Evolutionary conservation across 2,329 filamentous ascomycete genomes (phyloP).

Genomic region (Fusarium miscanthi): DNA sequence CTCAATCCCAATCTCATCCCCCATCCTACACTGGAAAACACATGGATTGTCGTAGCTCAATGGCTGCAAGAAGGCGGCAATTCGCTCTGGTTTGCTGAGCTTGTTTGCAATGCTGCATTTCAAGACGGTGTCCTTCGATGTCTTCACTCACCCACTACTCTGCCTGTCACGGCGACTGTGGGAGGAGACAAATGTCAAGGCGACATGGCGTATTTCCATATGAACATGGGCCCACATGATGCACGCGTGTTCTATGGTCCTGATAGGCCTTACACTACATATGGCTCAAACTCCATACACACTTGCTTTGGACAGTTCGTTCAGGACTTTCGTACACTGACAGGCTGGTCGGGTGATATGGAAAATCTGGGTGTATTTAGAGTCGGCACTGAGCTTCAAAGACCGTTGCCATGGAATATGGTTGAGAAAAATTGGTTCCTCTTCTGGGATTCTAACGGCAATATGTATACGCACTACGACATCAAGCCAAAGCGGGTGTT

Average conservation of each 20-base stretch:
- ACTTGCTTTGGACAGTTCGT: constrained; percentile 69
- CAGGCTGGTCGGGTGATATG: constrained; percentile 55
- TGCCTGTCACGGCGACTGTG: constrained; percentile 60
- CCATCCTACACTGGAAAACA: constrained; percentile 59
- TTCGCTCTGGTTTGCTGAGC: constrained; percentile 54
- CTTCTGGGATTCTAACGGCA: constrained; percentile 64
- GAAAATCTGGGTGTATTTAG: constrained; percentile 51
- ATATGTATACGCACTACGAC: constrained; percentile 65
- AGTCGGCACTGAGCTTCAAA: constrained; percentile 61
- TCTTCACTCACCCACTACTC: constrained; percentile 50
- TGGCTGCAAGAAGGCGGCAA: constrained; percentile 45
- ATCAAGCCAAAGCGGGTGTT: constrained; percentile 62
- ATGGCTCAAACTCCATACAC: constrained; percentile 64
- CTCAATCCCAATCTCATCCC: constrained; percentile 70
- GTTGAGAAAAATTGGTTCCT: constrained; percentile 73
- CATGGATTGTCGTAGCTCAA: constrained; percentile 65
- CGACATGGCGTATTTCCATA: constrained; percentile 55
- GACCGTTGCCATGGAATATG: constrained; percentile 56
- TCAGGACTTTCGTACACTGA: constrained; percentile 63
- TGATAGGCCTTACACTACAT: constrained; percentile 60
- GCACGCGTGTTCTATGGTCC: constrained; percentile 68
- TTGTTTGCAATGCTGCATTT: constrained; percentile 64
- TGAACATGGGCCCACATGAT: constrained; percentile 66
- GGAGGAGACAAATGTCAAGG: constrained; percentile 58
- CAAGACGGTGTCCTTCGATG: constrained; percentile 56